Percentiles rank a stretch among this genome's conserved stretches.
Conservation (phyloP, 352 stramenopile genomes). For the Phytophthora cactorum region DNA sequence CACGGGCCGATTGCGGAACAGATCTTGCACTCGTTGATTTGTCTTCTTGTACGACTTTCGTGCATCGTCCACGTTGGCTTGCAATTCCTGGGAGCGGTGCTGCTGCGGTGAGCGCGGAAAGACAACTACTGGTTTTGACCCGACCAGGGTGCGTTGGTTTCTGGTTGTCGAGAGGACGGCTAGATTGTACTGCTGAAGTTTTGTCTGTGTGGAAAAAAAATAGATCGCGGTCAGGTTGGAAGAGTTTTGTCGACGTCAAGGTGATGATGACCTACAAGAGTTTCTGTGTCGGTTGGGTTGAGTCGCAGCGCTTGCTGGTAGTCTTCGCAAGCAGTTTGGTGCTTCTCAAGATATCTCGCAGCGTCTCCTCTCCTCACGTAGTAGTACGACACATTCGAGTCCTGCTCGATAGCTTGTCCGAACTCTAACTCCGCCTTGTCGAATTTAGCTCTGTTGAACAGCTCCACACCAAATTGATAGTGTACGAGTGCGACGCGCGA, state of each 20-base stretch:
- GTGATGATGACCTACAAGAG: slow-evolving; percentile 37
- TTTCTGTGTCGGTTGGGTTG: slow-evolving; percentile 67
- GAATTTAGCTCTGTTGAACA: slow-evolving; percentile 80
- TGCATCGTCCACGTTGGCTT: slow-evolving; percentile 39
- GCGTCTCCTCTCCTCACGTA: slow-evolving; percentile 76
- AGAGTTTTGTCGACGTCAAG: not conserved
- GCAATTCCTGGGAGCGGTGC: slow-evolving; percentile 26
- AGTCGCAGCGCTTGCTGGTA: slow-evolving; percentile 61
- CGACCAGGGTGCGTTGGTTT: slow-evolving; percentile 21
- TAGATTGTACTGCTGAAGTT: slow-evolving; percentile 66
- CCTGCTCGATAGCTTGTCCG: slow-evolving; percentile 51
- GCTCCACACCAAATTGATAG: slow-evolving; percentile 82
- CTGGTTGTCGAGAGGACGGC: slow-evolving; percentile 3
- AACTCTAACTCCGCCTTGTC: slow-evolving; percentile 79
- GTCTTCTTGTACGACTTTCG: slow-evolving; percentile 55
- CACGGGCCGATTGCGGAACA: slow-evolving; percentile 56
- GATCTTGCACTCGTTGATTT: slow-evolving; percentile 63
- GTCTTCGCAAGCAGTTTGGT: slow-evolving; percentile 56
- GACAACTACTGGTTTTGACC: slow-evolving; percentile 4
- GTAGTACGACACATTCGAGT: slow-evolving; percentile 62
- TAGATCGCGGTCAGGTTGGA: not conserved
- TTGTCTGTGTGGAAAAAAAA: slow-evolving; percentile 40
- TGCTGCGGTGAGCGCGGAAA: slow-evolving; percentile 27
- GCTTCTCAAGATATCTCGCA: slow-evolving; percentile 75
- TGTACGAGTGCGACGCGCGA: slow-evolving; percentile 76